These are phyloP conservation scores for Thelonectria olida DNA, from an alignment of 2,329 filamentous ascomycete species.

Conservation along the genomic window DNA sequence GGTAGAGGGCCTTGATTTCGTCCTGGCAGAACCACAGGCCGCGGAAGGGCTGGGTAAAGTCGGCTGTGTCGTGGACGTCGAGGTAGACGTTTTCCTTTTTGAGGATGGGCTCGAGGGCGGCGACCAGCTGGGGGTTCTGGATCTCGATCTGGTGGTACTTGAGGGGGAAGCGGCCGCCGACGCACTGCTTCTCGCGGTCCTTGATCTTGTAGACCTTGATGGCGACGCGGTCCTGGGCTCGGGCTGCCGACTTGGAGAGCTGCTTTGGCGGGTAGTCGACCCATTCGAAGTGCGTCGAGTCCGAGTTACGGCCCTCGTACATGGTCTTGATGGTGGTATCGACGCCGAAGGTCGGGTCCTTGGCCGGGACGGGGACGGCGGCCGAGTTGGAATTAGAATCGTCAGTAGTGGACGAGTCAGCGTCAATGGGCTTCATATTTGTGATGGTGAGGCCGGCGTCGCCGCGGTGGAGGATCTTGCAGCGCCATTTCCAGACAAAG, in stretches of 20 bases:
- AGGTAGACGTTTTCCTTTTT: conserved; percentile 52
- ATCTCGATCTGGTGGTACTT: conserved; percentile 53
- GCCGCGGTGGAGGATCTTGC: conserved; percentile 39
- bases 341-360: conserved; percentile 41
- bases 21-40: conserved; percentile 56
- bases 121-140: conserved; percentile 53
- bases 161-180: conserved; percentile 49
- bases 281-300: conserved; percentile 45
- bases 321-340: conserved; percentile 49
- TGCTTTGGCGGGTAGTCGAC: conserved; percentile 53
- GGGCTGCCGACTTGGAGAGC: conserved; percentile 49
- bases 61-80: conserved; percentile 46
- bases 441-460: not conserved
- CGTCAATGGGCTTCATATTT: conserved; percentile 17
- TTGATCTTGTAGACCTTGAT: conserved; percentile 59
- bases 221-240: conserved; percentile 50
- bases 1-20: conserved; percentile 48
- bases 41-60: conserved; percentile 52
- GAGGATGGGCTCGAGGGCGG: conserved; percentile 54
- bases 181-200: conserved; percentile 50
- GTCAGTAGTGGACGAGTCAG: conserved; percentile 23
- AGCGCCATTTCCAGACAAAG: conserved; percentile 44
- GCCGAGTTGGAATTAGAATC: conserved; percentile 21
- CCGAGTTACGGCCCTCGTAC: conserved; percentile 48
- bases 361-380: conserved; percentile 15